Evolutionary conservation across 2,329 filamentous ascomycete genomes (phyloP).

Genomic region (Pyrenophora graminea): DNA sequence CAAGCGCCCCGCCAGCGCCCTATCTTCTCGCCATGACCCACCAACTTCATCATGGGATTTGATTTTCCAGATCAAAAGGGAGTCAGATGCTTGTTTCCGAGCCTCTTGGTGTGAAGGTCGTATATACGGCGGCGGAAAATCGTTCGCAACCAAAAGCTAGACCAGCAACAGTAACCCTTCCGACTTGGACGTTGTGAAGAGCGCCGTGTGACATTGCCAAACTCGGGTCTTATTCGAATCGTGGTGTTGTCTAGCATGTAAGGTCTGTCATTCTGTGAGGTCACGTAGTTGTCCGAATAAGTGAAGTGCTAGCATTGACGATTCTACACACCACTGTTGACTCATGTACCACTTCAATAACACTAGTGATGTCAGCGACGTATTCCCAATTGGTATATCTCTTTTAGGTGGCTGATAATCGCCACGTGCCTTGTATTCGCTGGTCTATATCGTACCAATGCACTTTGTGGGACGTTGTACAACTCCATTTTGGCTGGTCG

Average conservation of each 20-base stretch:
- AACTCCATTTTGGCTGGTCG: neutral
- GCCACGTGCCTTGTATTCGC: constrained; percentile 16
- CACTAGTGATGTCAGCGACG: constrained; percentile 5
- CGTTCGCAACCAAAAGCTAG: neutral
- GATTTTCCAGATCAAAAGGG: neutral
- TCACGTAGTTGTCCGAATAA: neutral
- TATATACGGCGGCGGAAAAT: neutral
- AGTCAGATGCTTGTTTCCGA: neutral
- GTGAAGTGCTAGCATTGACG: neutral
- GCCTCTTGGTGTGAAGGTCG: neutral
- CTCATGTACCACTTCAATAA: neutral
- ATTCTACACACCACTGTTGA: neutral
- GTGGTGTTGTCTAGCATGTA: neutral
- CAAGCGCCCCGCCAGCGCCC: neutral
- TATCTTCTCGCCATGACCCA: neutral
- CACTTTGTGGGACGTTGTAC: constrained; percentile 11
- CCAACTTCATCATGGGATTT: neutral
- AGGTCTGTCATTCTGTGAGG: neutral
- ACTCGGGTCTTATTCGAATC: neutral
- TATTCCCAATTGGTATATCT: neutral
- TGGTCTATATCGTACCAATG: constrained; percentile 1
- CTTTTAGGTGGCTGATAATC: constrained; percentile 2
- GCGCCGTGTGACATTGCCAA: constrained; percentile 8
- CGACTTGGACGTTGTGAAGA: neutral
- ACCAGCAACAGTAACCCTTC: neutral